Evolutionary conservation across 2,329 filamentous ascomycete genomes (phyloP), one percentile per base, ranked within the genome.

Genomic region (Grosmannia huntii): DNA sequence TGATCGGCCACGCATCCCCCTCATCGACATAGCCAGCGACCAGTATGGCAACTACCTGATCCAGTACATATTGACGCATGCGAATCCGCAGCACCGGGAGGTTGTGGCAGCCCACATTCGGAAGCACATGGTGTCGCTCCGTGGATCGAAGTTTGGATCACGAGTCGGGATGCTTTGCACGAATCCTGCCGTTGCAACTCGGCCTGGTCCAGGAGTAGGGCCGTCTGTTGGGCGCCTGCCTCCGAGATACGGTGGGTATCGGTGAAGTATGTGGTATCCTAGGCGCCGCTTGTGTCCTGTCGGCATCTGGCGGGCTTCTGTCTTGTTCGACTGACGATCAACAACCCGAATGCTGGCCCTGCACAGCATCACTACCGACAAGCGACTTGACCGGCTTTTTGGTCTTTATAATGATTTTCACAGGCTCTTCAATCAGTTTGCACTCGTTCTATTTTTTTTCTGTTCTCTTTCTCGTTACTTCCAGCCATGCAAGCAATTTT

Each of bases 41-140:
- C 95, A 99, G 71, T 99, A 97, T 68, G 94, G 94, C 66, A 99
- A 99, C 74, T 99, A 99, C 68, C 81, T 99, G 62, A 89, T 99
- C 62, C 94, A 99, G 72, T 96, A 95, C 82, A 94, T 99, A 68
- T 78, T 99, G 68, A 91, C 90, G 65, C 89, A 96, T 69, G 87
- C 90, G 61, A 84, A 85, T 59, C 78, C 87, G 57, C 90, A 95
- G 70, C 94, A 97, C 70, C 89, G 90, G 60, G 95, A 99, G 69
- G 77, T 95, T 63, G 94, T 99, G 63, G 90, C 91, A 53, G 85
- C 85, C 59, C 94, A 99, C 69, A 95, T 99, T 66, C 87, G 90
- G 66, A 97, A 97, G 81, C 94, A 99, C 72, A 99, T 99, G 94
- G 94, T 99, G 10, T 99, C 94, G 59, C 86, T 99, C 54, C 89